Percentiles rank a stretch among this genome's conserved stretches.
Conservation (phyloP, 2,329 filamentous ascomycete genomes). For the Penicillium olsonii region DNA sequence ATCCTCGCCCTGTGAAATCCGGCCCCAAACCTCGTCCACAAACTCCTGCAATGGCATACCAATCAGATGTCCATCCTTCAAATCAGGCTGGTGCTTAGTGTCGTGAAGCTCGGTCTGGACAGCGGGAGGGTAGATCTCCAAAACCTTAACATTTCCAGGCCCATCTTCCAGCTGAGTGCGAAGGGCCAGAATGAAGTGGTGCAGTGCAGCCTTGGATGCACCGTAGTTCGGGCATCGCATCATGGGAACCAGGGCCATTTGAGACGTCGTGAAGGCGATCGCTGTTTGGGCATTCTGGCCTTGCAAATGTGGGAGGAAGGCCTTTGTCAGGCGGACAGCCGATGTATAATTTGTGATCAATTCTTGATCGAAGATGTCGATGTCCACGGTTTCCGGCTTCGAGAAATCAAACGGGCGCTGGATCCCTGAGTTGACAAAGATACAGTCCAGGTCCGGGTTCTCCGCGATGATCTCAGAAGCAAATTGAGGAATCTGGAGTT, state of each 20-base stretch:
- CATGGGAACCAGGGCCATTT: conserved; percentile 52
- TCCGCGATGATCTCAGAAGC: conserved; percentile 9
- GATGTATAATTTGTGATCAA: conserved; percentile 18
- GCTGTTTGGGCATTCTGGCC: neutral
- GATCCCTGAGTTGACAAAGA: conserved; percentile 20
- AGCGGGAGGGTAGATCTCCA: conserved; percentile 4
- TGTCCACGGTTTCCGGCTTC: conserved; percentile 16
- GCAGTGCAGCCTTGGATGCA: conserved; percentile 36
- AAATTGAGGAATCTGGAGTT: neutral
- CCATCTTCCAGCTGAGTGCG: conserved; percentile 1
- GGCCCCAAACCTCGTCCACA: conserved; percentile 51
- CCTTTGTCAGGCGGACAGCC: conserved; percentile 12
- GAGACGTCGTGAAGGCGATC: conserved; percentile 36
- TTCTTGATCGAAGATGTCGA: conserved; percentile 20
- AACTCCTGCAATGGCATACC: conserved; percentile 59
- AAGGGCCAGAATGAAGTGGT: neutral
- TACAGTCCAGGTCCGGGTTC: conserved; percentile 18
- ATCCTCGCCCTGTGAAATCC: conserved; percentile 50
- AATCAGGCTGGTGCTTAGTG: conserved; percentile 55
- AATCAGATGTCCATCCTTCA: conserved; percentile 51
- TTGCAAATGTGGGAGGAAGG: neutral
- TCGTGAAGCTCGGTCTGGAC: conserved; percentile 59
- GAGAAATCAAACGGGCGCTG: conserved; percentile 21
- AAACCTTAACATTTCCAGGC: neutral
- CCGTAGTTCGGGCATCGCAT: conserved; percentile 54